phyloP scores from a whole-genome alignment of 2,329 filamentous ascomycete species.

The Trichoderma breve region DNA sequence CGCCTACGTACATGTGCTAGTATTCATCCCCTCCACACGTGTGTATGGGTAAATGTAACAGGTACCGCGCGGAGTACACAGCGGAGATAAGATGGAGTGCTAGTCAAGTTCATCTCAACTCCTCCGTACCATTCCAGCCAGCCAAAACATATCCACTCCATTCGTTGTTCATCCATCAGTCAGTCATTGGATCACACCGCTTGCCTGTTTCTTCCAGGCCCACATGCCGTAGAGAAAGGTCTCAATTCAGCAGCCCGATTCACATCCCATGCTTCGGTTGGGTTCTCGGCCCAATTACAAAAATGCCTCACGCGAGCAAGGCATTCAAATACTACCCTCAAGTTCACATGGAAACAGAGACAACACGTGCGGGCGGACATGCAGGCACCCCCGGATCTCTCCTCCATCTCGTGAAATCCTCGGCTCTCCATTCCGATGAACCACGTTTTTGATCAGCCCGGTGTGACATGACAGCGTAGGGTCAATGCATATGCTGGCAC shows the following conservation, averaged over 20 bases:
- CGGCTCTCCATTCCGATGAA: not conserved
- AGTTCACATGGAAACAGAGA: not conserved
- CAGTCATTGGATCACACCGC: not conserved
- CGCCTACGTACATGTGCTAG: not conserved
- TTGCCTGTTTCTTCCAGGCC: not conserved
- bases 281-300: not conserved
- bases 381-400: not conserved
- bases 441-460: not conserved
- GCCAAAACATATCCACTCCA: not conserved
- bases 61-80: not conserved
- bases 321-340: no score
- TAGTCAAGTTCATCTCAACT: not conserved
- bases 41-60: not conserved
- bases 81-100: not conserved
- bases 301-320: not conserved
- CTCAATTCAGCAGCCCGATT: not conserved
- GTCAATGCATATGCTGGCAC: not conserved
- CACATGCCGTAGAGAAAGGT: not conserved
- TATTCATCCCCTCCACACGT: not conserved
- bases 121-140: not conserved
- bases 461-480: not conserved
- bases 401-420: not conserved
- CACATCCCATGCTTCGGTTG: not conserved
- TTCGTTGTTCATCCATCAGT: not conserved
- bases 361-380: not conserved